Evolutionary conservation across 2,329 filamentous ascomycete species (phyloP), one percentile per base, ranked within the genome.

Genomic region (Didymella pinodella): DNA sequence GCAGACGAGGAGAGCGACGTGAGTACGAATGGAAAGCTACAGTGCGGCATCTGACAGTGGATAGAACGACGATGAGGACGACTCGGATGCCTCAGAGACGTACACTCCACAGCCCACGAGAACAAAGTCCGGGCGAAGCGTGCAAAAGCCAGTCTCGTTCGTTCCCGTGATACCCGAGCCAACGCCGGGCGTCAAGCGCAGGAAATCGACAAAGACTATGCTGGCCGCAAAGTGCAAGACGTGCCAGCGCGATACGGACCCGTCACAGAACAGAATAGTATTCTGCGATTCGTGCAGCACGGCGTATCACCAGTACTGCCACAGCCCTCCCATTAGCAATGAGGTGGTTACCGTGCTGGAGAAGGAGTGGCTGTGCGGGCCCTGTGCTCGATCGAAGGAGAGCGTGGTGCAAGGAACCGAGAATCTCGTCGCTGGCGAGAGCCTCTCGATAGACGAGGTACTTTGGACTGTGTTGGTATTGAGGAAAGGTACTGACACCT

Each of bases 211-310:
- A 69, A 78, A 77, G 62, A 76, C 80, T 70, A 63, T 80, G 77
- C 64, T 85, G 77, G 79, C 75, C 76, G 61, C 85, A 14, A 82
- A 90, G 31, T 95, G 91, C 79, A 88, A 88, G 67, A 84, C 86
- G 63, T 96, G 92, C 77, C 84, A 88, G 52, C 83, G 91, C 64
- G 88, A 90, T 10, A 85, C 90, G 64, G 91, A 89, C 69, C 88
- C 90, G 3, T 75, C 81, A n/a, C 86, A 81, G 66, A 95, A 95
- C 77, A 86, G 88, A 78, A 93, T 96, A 72, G 91, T 95, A 2
- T 92, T 93, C 75, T 96, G 92, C 78, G 90, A 94, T 76, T 88
- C 88, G 16, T 96, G 92, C 79, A 91, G 92, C 73, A 82, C 83
- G 29, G 86, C 88, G 41, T 96, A 92, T 85, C 92, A 96, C 76